A percentile compares a stretch with the other conserved stretches of the same genome.
These are phyloP conservation scores for Fusarium sp. DNA, from an alignment of 2,329 filamentous ascomycete genomes.

Conservation along the genomic window DNA sequence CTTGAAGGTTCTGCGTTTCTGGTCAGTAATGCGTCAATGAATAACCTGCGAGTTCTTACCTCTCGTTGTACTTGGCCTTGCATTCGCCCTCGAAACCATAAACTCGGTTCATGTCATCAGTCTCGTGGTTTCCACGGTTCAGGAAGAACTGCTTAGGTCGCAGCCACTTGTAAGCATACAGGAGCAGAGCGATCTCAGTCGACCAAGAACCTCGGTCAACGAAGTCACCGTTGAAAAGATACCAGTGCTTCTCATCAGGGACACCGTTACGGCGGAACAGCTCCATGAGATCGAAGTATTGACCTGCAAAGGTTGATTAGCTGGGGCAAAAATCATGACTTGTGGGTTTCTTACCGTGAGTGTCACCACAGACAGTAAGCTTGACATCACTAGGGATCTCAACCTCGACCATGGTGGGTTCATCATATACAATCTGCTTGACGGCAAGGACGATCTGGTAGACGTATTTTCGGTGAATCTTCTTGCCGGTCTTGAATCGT, in stretches of 20 bases:
- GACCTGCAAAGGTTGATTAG: slow-evolving; percentile 66
- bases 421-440: slow-evolving; percentile 89
- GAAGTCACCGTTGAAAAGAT: slow-evolving; percentile 99
- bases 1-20: slow-evolving; percentile 80
- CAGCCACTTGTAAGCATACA: slow-evolving; percentile 98
- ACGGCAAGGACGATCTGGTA: slow-evolving; percentile 95
- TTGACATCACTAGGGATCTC: slow-evolving; percentile 81
- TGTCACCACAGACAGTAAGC: slow-evolving; percentile 96
- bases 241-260: slow-evolving; percentile 88
- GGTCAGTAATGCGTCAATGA: slow-evolving; percentile 12
- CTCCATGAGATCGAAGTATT: slow-evolving; percentile 98
- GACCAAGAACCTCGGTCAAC: slow-evolving; percentile 99
- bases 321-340: slow-evolving; percentile 37
- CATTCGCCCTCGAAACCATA: slow-evolving; percentile 99
- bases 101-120: slow-evolving; percentile 98
- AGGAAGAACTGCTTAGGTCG: slow-evolving; percentile 90
- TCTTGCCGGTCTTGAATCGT: slow-evolving; percentile 96
- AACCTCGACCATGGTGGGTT: slow-evolving; percentile 97
- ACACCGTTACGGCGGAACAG: slow-evolving; percentile 92
- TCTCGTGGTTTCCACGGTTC: slow-evolving; percentile 98
- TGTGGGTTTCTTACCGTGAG: slow-evolving; percentile 76
- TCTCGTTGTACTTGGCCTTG: slow-evolving; percentile 97
- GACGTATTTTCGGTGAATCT: slow-evolving; percentile 94
- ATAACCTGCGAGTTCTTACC: slow-evolving; percentile 52
- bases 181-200: slow-evolving; percentile 90